Evolutionary conservation across 1,284 basidiomycete species (phyloP), one percentile per base, ranked within the genome.

Genomic region (Anthracocystis setariae): DNA sequence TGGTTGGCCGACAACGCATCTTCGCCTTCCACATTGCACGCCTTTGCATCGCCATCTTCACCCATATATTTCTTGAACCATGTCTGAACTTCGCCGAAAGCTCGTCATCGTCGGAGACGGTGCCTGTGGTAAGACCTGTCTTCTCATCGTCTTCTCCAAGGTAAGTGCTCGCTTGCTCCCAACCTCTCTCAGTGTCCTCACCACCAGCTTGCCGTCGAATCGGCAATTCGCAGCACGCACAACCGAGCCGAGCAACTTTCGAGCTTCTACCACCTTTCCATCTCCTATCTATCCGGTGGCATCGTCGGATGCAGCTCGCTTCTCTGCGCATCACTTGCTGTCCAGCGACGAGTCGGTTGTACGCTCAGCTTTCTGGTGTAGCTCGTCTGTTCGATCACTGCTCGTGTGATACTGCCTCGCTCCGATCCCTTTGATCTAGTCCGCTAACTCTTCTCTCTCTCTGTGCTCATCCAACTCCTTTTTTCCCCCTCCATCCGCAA

Each of bases 121-220:
- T 77, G 80, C 90, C 84, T 92, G 91, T 75, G 90, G 91, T 84
- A 91, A 91, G 89, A 92, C 91, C 61, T 92, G 90, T 84, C 85
- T 92, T 78, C 87, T 92, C 53, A 92, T 92, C 81, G 91, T 92
- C 76, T 92, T 92, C 85, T 90, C 89, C 80, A 92, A 94, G 74
- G 78, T 80, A 57, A 53, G 78, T 80, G 4, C 4, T 23, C 8
- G 21, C n/a, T 21, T 17, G 3, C 39, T 8, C 21, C n/a, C 18
- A 42, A n/a, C n/a, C n/a, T n/a, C n/a, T 42, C 5, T 5, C 39
- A 33, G 15, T 33, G 17, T 9, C 32, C 24, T n/a, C 20, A 38
- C 12, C 3, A 4, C 12, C 18, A 42, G 18, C 21, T 4, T 8
- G 20, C 20, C 20, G 20, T 20, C 39, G 18, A 42, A 21, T 21